Base-by-base conservation (phyloP, 2,329 filamentous ascomycete genomes). In the Byssothecium circinans region DNA sequence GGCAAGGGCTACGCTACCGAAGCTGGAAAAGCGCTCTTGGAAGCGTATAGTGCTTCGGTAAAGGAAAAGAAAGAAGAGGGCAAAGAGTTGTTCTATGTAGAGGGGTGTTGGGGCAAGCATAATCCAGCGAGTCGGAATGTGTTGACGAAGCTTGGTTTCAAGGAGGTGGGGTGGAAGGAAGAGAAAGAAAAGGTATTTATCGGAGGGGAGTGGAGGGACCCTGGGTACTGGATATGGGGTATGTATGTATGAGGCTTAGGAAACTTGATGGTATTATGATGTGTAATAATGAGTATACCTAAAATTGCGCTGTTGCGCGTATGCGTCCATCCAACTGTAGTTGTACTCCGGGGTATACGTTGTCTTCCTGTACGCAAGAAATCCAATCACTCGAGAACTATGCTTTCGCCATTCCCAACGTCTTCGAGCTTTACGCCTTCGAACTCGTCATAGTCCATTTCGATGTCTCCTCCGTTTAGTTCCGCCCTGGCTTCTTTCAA, bases 331-430 rank as follows among this genome's bases (percentile, higher is more conserved):
- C 30, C 30, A n/a, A 33, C 6, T 17, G 5, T 20, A 8, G 6
- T 19, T 12, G 8, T 19, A 36, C 33, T 18, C 15, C 33, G 7
- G 33, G 33, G 33, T 36, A 36, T 39, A 39, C 19, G 36, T 15
- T 23, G 3, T 3, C n/a, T 39, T 36, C 34, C 19, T 36, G 14
- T 34, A 34, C 8, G 4, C 34, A 12, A 17, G 15, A 25, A 19
- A 36, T 4, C n/a, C 5, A 25, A 30, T 66, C 50, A 81, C 32
- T 70, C 64, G 47, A 85, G 57, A 2, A 84, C 60, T 37, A 80
- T 61, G 43, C 75, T 79, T 60, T 84, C 79, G 0, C 82, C 82
- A 52, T 82, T 84, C 2, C 67, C 74, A 42, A 85, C 61, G 46
- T 82, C 78, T 4, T 75, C 68, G 65, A 81, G 84, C 12, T 69